These are phyloP conservation scores for Irpex sp. DNA, from an alignment of 1,284 basidiomycete species.

Conservation along the genomic window DNA sequence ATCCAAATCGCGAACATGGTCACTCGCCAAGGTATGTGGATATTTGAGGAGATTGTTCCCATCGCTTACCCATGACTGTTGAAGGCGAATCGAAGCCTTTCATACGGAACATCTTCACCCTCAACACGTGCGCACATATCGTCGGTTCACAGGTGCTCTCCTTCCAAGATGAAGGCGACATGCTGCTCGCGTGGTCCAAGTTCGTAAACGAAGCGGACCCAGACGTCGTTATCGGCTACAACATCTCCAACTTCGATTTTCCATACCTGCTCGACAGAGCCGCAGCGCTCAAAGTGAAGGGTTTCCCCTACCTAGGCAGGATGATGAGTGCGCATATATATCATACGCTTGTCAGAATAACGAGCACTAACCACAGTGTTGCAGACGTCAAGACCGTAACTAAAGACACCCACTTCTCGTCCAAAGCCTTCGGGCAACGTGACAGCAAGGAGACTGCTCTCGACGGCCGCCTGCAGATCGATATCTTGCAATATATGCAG, in stretches of 20 bases:
- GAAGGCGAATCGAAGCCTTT: slow-evolving; percentile 88
- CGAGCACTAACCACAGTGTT: not conserved
- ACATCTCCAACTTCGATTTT: slow-evolving; percentile 89
- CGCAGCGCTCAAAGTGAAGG: slow-evolving; percentile 67
- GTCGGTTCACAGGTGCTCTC: slow-evolving; percentile 93
- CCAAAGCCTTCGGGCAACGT: slow-evolving; percentile 92
- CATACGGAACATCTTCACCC: slow-evolving; percentile 93
- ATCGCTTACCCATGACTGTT: not conserved
- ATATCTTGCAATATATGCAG: slow-evolving; percentile 95
- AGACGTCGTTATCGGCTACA: slow-evolving; percentile 93
- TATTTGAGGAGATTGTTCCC: too few relatives aligned
- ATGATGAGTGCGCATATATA: slow-evolving; percentile 55
- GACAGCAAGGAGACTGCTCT: slow-evolving; percentile 91
- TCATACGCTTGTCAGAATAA: not conserved
- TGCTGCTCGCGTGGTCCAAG: slow-evolving; percentile 80
- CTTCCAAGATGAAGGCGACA: slow-evolving; percentile 68
- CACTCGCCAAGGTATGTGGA: slow-evolving; percentile 90
- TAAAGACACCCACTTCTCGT: slow-evolving; percentile 94
- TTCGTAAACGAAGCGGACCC: slow-evolving; percentile 89
- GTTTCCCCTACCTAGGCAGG: slow-evolving; percentile 79
- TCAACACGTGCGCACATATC: slow-evolving; percentile 90
- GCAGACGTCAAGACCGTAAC: slow-evolving; percentile 73
- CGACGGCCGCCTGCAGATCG: slow-evolving; percentile 89
- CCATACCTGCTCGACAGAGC: slow-evolving; percentile 92
- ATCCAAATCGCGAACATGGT: slow-evolving; percentile 99